Evolutionary conservation across 306 rosid species (phyloP).

Genomic region (Canavalia gladiata): DNA sequence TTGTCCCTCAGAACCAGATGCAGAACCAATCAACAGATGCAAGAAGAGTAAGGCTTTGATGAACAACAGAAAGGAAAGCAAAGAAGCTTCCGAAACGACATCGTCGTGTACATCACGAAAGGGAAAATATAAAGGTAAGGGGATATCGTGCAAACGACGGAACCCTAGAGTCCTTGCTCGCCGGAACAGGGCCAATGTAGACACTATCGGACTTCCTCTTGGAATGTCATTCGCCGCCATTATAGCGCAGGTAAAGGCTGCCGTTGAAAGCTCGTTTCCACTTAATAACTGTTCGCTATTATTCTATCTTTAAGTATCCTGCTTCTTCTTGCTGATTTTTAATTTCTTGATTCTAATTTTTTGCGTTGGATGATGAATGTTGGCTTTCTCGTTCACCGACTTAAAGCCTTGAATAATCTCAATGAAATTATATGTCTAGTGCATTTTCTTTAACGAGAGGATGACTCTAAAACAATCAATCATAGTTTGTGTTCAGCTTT

Average conservation of each 20-base stretch:
- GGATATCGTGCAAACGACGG: constrained; percentile 65
- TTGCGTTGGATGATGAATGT: not conserved
- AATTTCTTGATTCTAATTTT: not conserved
- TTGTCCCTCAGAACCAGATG: constrained; percentile 14
- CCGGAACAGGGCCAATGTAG: constrained; percentile 55
- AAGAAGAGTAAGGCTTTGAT: constrained; percentile 29
- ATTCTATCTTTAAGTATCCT: not conserved
- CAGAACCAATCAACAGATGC: not conserved
- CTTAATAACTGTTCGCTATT: not conserved
- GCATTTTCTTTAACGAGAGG: not conserved
- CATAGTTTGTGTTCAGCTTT: constrained; percentile 8
- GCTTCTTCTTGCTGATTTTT: not conserved
- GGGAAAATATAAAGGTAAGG: constrained; percentile 30
- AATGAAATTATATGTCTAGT: no score
- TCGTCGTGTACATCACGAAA: constrained; percentile 51
- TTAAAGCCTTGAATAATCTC: no score
- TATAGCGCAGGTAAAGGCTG: constrained; percentile 69
- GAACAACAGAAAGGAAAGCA: constrained; percentile 29
- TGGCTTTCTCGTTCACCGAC: not conserved
- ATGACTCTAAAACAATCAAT: not conserved
- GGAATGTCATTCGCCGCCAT: constrained; percentile 94
- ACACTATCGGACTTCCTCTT: constrained; percentile 71
- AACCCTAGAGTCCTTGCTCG: constrained; percentile 59
- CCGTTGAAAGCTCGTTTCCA: not conserved
- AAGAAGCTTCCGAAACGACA: constrained; percentile 50